Evolutionary conservation across 1,139 yeast genomes (phyloP).

Genomic region (Candida frijolesensis): DNA sequence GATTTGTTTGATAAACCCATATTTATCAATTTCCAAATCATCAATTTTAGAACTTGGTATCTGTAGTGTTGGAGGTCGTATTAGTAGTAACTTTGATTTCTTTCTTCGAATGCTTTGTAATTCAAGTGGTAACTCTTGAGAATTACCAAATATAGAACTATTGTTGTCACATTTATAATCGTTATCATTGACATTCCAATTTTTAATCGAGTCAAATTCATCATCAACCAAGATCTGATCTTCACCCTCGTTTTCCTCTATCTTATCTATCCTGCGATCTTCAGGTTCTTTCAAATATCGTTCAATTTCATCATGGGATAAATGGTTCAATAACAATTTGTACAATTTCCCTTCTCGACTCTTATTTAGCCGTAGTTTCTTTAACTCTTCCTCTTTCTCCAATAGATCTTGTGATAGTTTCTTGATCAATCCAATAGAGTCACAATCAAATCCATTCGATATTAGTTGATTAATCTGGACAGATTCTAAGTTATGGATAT

Average conservation of each 20-base stretch:
- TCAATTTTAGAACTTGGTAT: neutral
- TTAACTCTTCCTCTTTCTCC: conserved; percentile 47
- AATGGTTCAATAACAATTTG: no score
- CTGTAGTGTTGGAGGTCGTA: no score
- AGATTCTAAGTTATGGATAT: conserved; percentile 28
- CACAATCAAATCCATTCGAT: conserved; percentile 32
- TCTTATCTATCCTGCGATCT: neutral
- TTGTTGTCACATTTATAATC: neutral
- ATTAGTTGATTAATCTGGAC: conserved; percentile 38
- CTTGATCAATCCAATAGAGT: conserved; percentile 44
- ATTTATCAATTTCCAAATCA: conserved; percentile 44
- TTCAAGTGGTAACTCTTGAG: conserved; percentile 43
- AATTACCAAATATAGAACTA: neutral
- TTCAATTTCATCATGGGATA: neutral
- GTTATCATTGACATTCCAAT: neutral
- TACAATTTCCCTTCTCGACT: no score
- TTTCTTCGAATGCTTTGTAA: conserved; percentile 26
- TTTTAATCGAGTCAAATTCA: neutral
- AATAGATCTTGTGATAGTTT: conserved; percentile 55
- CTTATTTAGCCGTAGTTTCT: conserved; percentile 23
- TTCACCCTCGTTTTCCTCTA: neutral
- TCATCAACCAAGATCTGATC: neutral
- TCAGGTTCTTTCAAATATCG: neutral
- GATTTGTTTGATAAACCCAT: conserved; percentile 46
- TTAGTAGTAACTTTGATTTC: neutral